These are phyloP conservation scores for Trichoderma koningiopsis DNA, from an alignment of 2,329 filamentous ascomycete genomes.

Conservation along the genomic window DNA sequence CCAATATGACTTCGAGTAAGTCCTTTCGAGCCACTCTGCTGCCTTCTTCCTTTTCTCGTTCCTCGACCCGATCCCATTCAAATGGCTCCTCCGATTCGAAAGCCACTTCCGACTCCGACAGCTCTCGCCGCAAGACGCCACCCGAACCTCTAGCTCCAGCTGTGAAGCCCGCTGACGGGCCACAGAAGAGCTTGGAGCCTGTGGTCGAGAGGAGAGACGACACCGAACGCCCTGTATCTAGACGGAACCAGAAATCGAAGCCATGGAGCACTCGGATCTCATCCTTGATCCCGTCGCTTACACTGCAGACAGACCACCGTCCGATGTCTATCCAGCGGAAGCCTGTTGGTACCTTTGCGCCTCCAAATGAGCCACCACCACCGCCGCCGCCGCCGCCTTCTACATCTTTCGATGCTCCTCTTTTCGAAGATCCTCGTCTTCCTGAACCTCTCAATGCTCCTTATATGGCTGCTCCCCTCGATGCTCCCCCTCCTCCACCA, in stretches of 20 bases:
- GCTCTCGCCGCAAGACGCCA: slow-evolving; percentile 30
- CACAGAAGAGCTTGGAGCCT: slow-evolving; percentile 16
- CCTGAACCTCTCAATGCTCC: neutral
- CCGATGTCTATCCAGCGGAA: slow-evolving; percentile 34
- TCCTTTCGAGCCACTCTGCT: slow-evolving; percentile 44
- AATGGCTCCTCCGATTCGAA: slow-evolving; percentile 32
- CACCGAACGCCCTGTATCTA: slow-evolving; percentile 31
- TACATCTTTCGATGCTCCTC: neutral
- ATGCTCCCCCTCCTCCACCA: slow-evolving; percentile 6
- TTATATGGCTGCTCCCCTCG: slow-evolving; percentile 10
- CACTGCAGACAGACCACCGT: slow-evolving; percentile 37
- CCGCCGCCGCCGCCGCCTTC: slow-evolving; percentile 2
- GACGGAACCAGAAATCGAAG: slow-evolving; percentile 38
- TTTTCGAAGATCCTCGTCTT: neutral
- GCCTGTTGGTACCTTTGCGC: slow-evolving; percentile 28
- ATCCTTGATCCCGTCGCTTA: slow-evolving; percentile 44
- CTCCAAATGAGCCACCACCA: slow-evolving; percentile 31
- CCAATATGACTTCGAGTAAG: slow-evolving; percentile 52
- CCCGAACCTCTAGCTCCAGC: slow-evolving; percentile 30
- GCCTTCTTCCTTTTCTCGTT: slow-evolving; percentile 43
- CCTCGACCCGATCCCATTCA: slow-evolving; percentile 36
- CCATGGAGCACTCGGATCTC: slow-evolving; percentile 43
- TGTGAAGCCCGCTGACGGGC: slow-evolving; percentile 23
- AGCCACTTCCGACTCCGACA: slow-evolving; percentile 21
- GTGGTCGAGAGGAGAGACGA: slow-evolving; percentile 13